Evolutionary conservation across 1,139 yeast species (phyloP), one percentile per base, ranked within the genome.

Genomic region (Nakaseomyces delphensis): DNA sequence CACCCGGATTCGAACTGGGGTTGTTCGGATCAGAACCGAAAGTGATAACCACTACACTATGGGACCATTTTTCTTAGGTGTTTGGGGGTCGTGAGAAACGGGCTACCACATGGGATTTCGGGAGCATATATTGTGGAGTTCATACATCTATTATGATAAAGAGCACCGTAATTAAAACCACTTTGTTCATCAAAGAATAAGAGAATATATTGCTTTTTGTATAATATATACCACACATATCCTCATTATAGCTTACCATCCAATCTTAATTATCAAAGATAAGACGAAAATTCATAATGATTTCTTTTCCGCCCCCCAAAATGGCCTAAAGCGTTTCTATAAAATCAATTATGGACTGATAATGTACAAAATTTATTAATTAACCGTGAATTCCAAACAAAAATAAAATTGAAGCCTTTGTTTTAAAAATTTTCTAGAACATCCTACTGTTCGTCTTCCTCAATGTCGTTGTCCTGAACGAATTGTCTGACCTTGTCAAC

Each of bases 1-100:
- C 77, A 77, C 86, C 87, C 87, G 87, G 89, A 79, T 79, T 81
- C 89, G 89, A 82, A 81, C 89, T 82, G 89, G 86, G 86, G 89
- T 82, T 78, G 77, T 73, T 68, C 79, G 87, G 86, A 79, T 73
- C 78, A 74, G 71, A 73, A 73, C 77, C 78, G 76, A 73, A 68
- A 68, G 78, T 73, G 77, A 73, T 73, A 70, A 73, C 78, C 77
- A 72, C 77, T 73, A 73, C 77, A 73, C 77, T 73, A 73, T 72
- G 31, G 29, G 42, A 39, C 42, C 42, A 13, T 21, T 33, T 8
- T 31, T 16, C 23, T 31, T 31, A 15, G 5, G 13, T 31, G 6
- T 4, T 19, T 18, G 21, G 9, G 13, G 13, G 21, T 31, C 35
- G 35, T 31, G 9, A 31, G 11, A 16, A 16, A 19, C 23, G 35